phyloP scores from a whole-genome alignment of 768 basidiomycete species.

The Boletus insuetus region DNA sequence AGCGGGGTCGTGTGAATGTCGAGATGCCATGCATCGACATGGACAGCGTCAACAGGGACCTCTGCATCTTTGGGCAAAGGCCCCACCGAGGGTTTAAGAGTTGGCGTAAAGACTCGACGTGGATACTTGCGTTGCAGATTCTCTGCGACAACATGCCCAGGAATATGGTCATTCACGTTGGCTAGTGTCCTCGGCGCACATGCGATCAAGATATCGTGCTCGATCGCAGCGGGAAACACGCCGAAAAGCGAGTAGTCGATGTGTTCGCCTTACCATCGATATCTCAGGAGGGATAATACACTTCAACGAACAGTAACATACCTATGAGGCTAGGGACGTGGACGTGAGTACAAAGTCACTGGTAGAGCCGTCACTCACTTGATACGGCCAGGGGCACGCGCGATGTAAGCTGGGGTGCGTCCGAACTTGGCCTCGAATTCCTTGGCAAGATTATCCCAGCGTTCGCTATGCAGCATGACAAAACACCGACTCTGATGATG shows the following conservation, averaged over 20 bases:
- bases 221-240: constrained; percentile 81
- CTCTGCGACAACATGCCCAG: constrained; percentile 59
- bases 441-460: constrained; percentile 60
- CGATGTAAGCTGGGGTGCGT: constrained; percentile 64
- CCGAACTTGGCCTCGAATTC: constrained; percentile 67
- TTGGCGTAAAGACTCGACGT: constrained; percentile 57
- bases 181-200: constrained; percentile 45
- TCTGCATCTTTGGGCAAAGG: constrained; percentile 32
- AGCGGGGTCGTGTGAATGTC: constrained; percentile 64
- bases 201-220: constrained; percentile 80
- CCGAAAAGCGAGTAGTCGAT: constrained; percentile 85
- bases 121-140: constrained; percentile 62
- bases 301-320: constrained; percentile 6
- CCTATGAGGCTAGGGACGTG: constrained; percentile 33
- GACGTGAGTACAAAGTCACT: background rate
- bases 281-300: background rate
- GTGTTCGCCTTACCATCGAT: constrained; percentile 58
- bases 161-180: constrained; percentile 22
- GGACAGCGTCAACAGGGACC: constrained; percentile 32
- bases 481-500: background rate
- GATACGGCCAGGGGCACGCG: constrained; percentile 76
- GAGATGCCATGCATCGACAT: constrained; percentile 61
- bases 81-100: constrained; percentile 26
- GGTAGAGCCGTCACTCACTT: constrained; percentile 46
- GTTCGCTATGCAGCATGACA: constrained; percentile 30